These are phyloP conservation scores for Aspergillus neotritici DNA, from an alignment of 2,329 filamentous ascomycete genomes.

Conservation along the genomic window DNA sequence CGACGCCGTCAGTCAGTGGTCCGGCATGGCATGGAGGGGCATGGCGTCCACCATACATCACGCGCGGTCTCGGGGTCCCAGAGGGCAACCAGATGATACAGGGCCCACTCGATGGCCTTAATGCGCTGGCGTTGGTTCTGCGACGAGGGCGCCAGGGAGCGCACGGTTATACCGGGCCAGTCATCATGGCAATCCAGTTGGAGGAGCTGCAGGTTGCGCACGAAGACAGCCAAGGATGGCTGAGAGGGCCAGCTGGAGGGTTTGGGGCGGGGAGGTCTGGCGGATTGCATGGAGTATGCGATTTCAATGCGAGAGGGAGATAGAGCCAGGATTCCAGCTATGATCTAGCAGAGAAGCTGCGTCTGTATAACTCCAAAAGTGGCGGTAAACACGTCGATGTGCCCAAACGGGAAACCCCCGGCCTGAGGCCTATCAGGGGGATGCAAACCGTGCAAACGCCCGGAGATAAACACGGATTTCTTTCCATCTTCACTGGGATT, in stretches of 20 bases:
- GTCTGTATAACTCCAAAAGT: constrained; percentile 1
- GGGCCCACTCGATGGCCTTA: constrained; percentile 77
- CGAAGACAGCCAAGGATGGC: constrained; percentile 60
- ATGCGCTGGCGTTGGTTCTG: constrained; percentile 78
- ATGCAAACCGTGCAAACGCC: no score
- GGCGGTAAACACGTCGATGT: constrained; percentile 1
- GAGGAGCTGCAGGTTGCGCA: constrained; percentile 77
- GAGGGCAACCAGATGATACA: constrained; percentile 79
- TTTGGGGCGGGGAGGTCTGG: constrained; percentile 27
- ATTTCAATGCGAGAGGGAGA: constrained; percentile 1
- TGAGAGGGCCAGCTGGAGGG: constrained; percentile 37
- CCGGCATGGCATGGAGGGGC: background rate
- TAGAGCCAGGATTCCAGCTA: constrained; percentile 1
- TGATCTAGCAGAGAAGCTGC: background rate
- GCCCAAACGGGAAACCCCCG: no score
- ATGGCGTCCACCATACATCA: constrained; percentile 48
- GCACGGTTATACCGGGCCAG: constrained; percentile 69
- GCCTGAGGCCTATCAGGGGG: no score
- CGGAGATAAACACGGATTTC: background rate
- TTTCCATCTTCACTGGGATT: constrained; percentile 5
- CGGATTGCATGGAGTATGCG: constrained; percentile 28
- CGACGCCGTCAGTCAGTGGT: constrained; percentile 5
- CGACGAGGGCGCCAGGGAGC: constrained; percentile 64
- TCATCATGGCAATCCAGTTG: constrained; percentile 69
- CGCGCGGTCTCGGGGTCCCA: constrained; percentile 74